Conservation (phyloP, 257 asterid genomes). For the Solanum pinnatisectum region DNA sequence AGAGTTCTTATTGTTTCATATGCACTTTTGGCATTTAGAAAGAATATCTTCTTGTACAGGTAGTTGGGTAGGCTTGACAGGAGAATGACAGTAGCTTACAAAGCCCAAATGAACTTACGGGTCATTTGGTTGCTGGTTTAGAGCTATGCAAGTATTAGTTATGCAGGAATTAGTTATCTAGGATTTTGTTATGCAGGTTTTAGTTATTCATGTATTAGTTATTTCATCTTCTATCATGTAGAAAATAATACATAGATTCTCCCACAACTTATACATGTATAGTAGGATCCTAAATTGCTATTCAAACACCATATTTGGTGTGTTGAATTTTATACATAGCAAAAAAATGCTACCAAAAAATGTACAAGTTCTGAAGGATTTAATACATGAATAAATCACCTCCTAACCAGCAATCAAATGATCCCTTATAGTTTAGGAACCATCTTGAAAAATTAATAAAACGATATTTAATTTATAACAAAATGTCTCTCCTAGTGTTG, state of each 20-base stretch:
- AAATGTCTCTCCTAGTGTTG: neutral
- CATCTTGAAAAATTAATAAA: neutral
- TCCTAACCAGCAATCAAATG: neutral
- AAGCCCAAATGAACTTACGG: neutral
- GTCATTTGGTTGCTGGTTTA: neutral
- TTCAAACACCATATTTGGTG: neutral
- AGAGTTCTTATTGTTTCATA: neutral
- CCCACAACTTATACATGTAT: neutral
- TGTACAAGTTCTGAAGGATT: neutral
- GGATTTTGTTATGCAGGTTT: neutral
- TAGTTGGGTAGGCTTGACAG: neutral
- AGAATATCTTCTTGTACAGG: neutral
- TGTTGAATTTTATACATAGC: neutral
- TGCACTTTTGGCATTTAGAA: neutral
- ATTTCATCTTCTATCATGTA: neutral
- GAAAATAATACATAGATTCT: neutral
- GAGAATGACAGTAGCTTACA: neutral
- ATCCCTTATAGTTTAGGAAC: neutral
- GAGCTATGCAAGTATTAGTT: neutral
- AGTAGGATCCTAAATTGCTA: neutral
- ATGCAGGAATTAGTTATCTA: neutral
- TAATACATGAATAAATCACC: neutral
- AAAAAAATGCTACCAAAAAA: neutral
- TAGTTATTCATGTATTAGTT: neutral
- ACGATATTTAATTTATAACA: neutral